Conservation (phyloP, 805 yeast species). For the Saccharomycopsis sp. region DNA sequence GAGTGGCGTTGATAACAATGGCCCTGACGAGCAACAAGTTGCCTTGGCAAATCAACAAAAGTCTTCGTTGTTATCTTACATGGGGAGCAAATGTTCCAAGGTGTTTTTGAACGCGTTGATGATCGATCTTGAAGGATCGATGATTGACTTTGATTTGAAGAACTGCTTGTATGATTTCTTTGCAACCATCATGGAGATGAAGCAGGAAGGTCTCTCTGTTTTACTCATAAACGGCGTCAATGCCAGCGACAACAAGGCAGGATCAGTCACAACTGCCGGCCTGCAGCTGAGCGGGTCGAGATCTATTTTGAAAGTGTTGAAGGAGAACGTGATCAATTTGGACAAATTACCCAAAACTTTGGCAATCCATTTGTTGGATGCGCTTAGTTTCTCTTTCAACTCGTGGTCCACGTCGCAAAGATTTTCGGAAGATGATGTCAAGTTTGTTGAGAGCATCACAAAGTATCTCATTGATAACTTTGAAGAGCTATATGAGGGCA, state of each 20-base stretch:
- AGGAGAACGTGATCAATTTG: conserved; percentile 43
- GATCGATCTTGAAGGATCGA: conserved; percentile 47
- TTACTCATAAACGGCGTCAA: conserved; percentile 55
- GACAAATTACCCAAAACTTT: conserved; percentile 50
- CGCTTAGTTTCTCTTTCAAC: conserved; percentile 65
- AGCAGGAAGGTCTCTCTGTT: conserved; percentile 71
- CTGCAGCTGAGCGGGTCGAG: conserved; percentile 20
- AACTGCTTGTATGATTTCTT: conserved; percentile 54
- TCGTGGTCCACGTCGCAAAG: conserved; percentile 64
- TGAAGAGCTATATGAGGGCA: conserved; percentile 7
- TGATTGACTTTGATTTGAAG: conserved; percentile 45
- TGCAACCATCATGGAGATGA: conserved; percentile 57
- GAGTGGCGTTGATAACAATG: background rate
- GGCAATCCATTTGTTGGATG: conserved; percentile 60
- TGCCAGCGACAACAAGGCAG: conserved; percentile 26
- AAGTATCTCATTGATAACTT: conserved; percentile 21
- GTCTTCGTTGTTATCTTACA: conserved; percentile 78
- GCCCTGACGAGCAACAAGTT: no score
- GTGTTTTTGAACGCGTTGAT: conserved; percentile 52
- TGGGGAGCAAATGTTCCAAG: conserved; percentile 58
- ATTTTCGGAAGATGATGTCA: conserved; percentile 38
- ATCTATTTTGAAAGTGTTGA: conserved; percentile 49
- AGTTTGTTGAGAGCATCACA: conserved; percentile 29
- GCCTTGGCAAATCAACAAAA: no score
- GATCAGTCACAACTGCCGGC: background rate